Base-by-base conservation (phyloP, 225 moss, liverwort and hornwort genomes). In the Marchantia paleacea region DNA sequence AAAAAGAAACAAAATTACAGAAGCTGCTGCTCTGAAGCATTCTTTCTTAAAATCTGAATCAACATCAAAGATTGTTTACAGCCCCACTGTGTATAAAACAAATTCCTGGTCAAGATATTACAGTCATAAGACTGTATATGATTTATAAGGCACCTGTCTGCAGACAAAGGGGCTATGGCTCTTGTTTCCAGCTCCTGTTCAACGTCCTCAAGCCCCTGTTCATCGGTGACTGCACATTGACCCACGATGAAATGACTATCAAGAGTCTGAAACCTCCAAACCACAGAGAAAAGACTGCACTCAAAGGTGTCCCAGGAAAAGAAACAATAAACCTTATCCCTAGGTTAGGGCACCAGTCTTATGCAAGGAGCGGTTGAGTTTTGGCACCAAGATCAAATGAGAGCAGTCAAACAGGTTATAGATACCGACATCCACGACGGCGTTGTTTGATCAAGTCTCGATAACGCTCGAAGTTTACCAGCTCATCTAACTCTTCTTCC, bases 401-500 rank as follows among this genome's bases (percentile, higher is more conserved):
- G 52, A 78, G 22, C 50, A 78, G 14, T 64, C 78, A 78, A 81
- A 83, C 87, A 82, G 87, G 87, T 84, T 87, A 84, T 73, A 87
- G 87, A 80, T 88, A 88, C 88, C 85, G 85, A 88, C 88, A 83
- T 69, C 99, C 95, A 61, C 95, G 92, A 70, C 99, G 91, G 64
- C 99, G 92, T 87, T 95, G 99, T 83, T 99, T 99, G 83, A 99
- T 94, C 9, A 99, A 86, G 86, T 99, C 99, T 69, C 99, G 91
- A 82, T 99, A 99, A 19, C 99, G 91, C 88, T 99, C 94, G 63
- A 99, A 99, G 92, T 99, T 99, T 75, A 99, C 99, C 93, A 99
- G 90, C 87, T 95, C 91, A 86, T 99, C 95, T 55, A 99, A 88
- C 90, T 97, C 97, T 79, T 95, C 92, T 80, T 99, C 99, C 85